Evolutionary conservation across 257 asterid species (phyloP), one percentile per base, ranked within the genome.

Genomic region (Jacaranda mimosifolia): DNA sequence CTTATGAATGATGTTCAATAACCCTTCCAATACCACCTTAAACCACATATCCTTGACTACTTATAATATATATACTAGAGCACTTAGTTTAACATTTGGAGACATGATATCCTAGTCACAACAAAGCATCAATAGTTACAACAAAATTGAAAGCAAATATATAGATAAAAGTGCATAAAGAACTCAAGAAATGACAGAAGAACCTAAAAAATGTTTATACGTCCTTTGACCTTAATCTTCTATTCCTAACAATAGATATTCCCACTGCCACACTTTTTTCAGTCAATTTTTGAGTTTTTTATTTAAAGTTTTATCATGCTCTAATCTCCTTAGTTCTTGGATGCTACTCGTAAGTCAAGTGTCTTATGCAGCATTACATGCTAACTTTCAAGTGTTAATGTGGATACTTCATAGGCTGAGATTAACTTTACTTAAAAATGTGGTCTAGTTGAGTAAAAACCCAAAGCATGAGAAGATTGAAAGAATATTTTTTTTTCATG

Each of bases 121-220:
- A 26, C 32, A 26, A 26, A 26, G 32, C 32, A 26, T 26, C 2
- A 26, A 26, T 26, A 26, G 32, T 26, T 26, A 26, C 32, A 26
- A 26, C 32, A 26, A 26, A 26, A 26, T 26, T 26, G 32, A 26
- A 26, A 26, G 32, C 32, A 26, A 26, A 26, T 26, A 26, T 26
- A 26, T 26, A 2, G 32, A 26, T 26, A 26, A 26, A 26, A 26
- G 32, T 26, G 32, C 32, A 26, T 26, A 26, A 26, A 26, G 32
- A 63, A 74, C 67, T 45, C 45, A 42, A 53, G 40, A 43, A 52
- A 64, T 15, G 63, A 32, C n/a, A 60, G 59, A 63, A 59, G 60
- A 55, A 46, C 49, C 75, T 38, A 18, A 10, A 36, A 74, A 75
- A 77, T 68, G 75, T 26, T 45, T 73, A 45, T 59, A 43, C 58